These are phyloP conservation scores for Pythium rhizo-oryzae DNA, from an alignment of 352 stramenopile genomes.

Conservation along the genomic window DNA sequence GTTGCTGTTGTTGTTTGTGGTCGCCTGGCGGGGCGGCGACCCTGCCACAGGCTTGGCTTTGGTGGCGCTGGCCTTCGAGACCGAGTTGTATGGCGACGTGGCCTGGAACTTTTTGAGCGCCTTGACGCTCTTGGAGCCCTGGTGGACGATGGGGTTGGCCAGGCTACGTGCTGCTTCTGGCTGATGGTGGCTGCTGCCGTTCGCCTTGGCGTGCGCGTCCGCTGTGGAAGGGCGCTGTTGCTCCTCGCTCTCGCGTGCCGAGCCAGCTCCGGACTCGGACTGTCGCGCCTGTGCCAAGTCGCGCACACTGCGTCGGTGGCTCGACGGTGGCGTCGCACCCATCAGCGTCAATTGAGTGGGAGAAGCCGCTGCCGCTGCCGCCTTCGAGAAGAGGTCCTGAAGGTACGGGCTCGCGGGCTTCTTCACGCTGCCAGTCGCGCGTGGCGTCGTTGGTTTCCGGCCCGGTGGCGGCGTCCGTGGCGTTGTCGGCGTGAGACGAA, in stretches of 20 bases:
- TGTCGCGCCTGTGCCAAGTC: conserved; percentile 16
- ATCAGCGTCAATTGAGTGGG: too few species aligned
- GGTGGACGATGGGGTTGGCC: conserved; percentile 51
- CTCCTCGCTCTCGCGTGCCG: not conserved
- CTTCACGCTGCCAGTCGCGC: not conserved
- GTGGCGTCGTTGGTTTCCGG: conserved; percentile 9
- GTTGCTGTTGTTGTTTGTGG: not conserved
- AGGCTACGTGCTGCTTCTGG: not conserved
- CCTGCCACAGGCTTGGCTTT: not conserved
- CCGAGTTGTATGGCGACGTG: conserved; percentile 49
- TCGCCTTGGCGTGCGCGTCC: not conserved
- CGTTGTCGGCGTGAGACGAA: not conserved
- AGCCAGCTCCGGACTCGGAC: not conserved
- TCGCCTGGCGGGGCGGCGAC: conserved; percentile 1
- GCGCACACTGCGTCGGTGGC: conserved; percentile 24
- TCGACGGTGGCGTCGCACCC: not conserved
- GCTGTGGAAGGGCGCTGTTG: conserved; percentile 11
- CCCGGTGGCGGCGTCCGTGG: conserved; percentile 10
- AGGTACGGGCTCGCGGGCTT: conserved; percentile 25
- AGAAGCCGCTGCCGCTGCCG: too few species aligned
- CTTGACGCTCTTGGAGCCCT: conserved; percentile 68
- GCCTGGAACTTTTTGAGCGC: conserved; percentile 65
- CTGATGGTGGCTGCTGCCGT: not conserved
- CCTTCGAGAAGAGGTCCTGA: conserved; percentile 7
- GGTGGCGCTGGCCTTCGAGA: not conserved